Percentiles rank a stretch among this genome's conserved stretches.
Evolutionary conservation across 1,139 yeast genomes (phyloP).

Genomic region (Suhomyces wounanorum): DNA sequence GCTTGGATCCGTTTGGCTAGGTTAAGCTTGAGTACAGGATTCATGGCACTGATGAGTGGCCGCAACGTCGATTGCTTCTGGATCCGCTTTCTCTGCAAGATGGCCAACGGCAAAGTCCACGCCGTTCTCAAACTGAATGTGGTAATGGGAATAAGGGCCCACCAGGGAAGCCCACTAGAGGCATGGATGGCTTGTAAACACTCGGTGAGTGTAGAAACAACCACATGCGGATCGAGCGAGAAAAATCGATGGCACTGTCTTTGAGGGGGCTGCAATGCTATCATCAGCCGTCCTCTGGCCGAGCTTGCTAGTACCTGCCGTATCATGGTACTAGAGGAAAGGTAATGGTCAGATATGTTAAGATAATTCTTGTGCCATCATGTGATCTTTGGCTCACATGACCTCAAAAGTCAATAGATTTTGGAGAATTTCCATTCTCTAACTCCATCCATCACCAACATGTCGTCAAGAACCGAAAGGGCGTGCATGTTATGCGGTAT

Average conservation of each 20-base stretch:
- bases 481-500: slow-evolving; percentile 98
- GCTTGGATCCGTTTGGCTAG: slow-evolving; percentile 58
- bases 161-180: slow-evolving; percentile 75
- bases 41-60: slow-evolving; percentile 71
- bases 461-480: slow-evolving; percentile 75
- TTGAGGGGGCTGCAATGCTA: neutral
- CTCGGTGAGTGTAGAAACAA: slow-evolving; percentile 41
- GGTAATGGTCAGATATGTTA: neutral
- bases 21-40: slow-evolving; percentile 72
- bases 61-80: slow-evolving; percentile 69
- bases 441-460: slow-evolving; percentile 16
- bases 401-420: neutral
- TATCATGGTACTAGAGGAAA: neutral
- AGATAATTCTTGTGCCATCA: neutral
- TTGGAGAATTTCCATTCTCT: neutral
- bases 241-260: neutral
- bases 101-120: slow-evolving; percentile 78
- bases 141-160: slow-evolving; percentile 72
- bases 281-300: neutral
- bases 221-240: slow-evolving; percentile 22
- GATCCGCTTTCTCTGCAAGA: slow-evolving; percentile 66
- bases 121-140: slow-evolving; percentile 65
- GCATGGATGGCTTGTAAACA: slow-evolving; percentile 53
- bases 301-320: neutral
- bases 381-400: neutral